Conservation (phyloP, 768 basidiomycete genomes). For the Collybia sp. region DNA sequence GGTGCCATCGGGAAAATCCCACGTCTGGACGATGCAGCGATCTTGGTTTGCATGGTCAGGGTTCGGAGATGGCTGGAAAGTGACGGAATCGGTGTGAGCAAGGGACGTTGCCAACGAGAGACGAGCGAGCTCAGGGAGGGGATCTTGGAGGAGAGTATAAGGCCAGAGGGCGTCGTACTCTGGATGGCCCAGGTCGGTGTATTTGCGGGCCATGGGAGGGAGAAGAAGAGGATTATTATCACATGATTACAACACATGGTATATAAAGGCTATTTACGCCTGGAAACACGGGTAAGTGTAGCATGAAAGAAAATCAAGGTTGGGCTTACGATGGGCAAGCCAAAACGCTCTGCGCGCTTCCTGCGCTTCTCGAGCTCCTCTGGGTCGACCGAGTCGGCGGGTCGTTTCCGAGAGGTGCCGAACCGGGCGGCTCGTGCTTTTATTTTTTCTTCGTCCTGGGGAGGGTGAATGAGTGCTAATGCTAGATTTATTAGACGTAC, state of each 20-base stretch:
- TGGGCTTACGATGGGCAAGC: conserved; percentile 52
- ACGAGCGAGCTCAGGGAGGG: conserved; percentile 33
- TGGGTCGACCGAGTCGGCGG: conserved; percentile 24
- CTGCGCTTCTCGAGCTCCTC: conserved; percentile 52
- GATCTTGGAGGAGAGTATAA: conserved; percentile 37
- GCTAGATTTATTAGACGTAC: neutral
- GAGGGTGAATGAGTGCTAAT: neutral
- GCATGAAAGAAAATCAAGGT: neutral
- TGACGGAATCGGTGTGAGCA: conserved; percentile 32
- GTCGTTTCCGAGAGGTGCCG: conserved; percentile 3
- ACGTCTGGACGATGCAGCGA: conserved; percentile 35
- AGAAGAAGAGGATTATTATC: too few relatives aligned
- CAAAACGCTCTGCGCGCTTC: conserved; percentile 66
- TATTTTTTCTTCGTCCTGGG: neutral
- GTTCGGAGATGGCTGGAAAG: conserved; percentile 43
- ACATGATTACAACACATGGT: too few relatives aligned
- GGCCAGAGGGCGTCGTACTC: conserved; percentile 24
- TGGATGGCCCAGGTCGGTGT: conserved; percentile 32
- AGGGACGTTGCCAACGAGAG: conserved; percentile 26
- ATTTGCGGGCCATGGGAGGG: conserved; percentile 12
- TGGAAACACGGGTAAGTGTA: too few relatives aligned
- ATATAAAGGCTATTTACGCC: too few relatives aligned
- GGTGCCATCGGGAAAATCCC: conserved; percentile 28
- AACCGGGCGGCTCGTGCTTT: neutral
- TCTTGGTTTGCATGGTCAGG: conserved; percentile 39